Percentiles rank a stretch among this genome's conserved stretches.
Evolutionary conservation across 441 rosid genomes (phyloP).

Genomic region (Biscutella laevigata): DNA sequence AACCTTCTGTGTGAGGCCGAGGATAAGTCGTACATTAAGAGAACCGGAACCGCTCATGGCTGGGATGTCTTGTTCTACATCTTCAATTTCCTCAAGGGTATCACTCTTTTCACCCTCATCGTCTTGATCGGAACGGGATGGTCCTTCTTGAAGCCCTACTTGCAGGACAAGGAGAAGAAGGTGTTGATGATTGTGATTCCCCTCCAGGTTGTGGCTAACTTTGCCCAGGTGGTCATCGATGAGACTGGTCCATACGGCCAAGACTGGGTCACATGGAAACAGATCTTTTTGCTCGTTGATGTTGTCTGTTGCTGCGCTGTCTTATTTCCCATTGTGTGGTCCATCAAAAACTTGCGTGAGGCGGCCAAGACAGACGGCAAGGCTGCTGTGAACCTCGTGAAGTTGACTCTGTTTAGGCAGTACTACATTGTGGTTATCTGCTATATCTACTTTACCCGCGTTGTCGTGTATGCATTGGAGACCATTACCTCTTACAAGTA

Average conservation of each 20-base stretch:
- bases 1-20: constrained; percentile 76
- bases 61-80: constrained; percentile 94
- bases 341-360: constrained; percentile 83
- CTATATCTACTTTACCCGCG: constrained; percentile 84
- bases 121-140: constrained; percentile 93
- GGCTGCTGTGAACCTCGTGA: constrained; percentile 83
- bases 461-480: constrained; percentile 75
- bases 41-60: constrained; percentile 79
- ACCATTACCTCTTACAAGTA: constrained; percentile 79
- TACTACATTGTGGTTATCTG: constrained; percentile 91
- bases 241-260: constrained; percentile 73
- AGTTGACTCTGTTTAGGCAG: constrained; percentile 82
- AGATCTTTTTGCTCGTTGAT: constrained; percentile 76
- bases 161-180: constrained; percentile 85
- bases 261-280: constrained; percentile 82
- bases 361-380: constrained; percentile 86
- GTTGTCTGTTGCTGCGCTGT: constrained; percentile 95
- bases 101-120: constrained; percentile 70
- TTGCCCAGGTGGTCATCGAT: constrained; percentile 82
- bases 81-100: constrained; percentile 81
- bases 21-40: constrained; percentile 78
- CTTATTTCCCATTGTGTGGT: constrained; percentile 90
- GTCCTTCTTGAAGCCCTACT: constrained; percentile 80
- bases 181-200: constrained; percentile 90
- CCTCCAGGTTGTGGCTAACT: constrained; percentile 81